Conservation (phyloP, 1,284 basidiomycete genomes). For the Ustilago crameri region DNA sequence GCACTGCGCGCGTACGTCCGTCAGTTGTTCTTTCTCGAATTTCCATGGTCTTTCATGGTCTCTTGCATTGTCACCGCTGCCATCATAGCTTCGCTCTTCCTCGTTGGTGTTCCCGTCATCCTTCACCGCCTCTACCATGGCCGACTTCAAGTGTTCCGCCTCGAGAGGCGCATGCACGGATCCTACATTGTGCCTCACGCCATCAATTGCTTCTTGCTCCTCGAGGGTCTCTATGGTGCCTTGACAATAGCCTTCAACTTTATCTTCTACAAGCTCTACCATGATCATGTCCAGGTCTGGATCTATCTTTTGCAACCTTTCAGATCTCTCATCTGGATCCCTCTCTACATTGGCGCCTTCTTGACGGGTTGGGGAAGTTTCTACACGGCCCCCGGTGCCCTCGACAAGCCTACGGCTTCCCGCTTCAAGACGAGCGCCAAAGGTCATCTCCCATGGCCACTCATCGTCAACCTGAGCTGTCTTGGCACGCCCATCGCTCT, state of each 20-base stretch:
- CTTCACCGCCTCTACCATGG: slow-evolving; percentile 31
- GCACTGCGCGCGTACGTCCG: slow-evolving; percentile 31
- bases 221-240: slow-evolving; percentile 39
- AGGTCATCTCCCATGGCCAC: slow-evolving; percentile 42
- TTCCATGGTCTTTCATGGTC: slow-evolving; percentile 11
- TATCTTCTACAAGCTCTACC: slow-evolving; percentile 29
- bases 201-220: slow-evolving; percentile 52
- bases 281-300: slow-evolving; percentile 3
- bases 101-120: slow-evolving; percentile 25
- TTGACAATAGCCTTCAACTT: slow-evolving; percentile 49
- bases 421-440: slow-evolving; percentile 26
- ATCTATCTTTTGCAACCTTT: slow-evolving; percentile 20
- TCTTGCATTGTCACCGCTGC: slow-evolving; percentile 15
- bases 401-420: slow-evolving; percentile 45
- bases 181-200: slow-evolving; percentile 54
- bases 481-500: slow-evolving; percentile 51
- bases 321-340: slow-evolving; percentile 37
- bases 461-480: slow-evolving; percentile 52
- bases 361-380: slow-evolving; percentile 58
- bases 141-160: slow-evolving; percentile 21
- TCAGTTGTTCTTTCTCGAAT: slow-evolving; percentile 33
- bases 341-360: slow-evolving; percentile 49
- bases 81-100: slow-evolving; percentile 28
- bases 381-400: slow-evolving; percentile 58
- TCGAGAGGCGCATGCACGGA: slow-evolving; percentile 44